A percentile compares a stretch with the other conserved stretches of the same genome.
phyloP scores from a whole-genome alignment of 306 rosid genomes.

The Macrotyloma uniflorum region DNA sequence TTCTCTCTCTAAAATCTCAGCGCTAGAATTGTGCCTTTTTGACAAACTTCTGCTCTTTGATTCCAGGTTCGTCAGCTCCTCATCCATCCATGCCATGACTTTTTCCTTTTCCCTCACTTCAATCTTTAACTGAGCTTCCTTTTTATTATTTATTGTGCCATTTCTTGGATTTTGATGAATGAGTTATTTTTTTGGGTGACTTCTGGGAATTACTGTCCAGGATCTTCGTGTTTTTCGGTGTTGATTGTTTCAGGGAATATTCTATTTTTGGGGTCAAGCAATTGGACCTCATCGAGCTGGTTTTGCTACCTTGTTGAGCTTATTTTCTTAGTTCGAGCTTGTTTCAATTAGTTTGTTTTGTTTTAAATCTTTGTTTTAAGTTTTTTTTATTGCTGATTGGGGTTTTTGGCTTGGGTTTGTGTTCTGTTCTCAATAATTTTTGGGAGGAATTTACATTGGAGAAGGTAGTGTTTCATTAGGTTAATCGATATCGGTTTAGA shows the following conservation, averaged over 20 bases:
- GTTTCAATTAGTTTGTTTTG: conserved; percentile 38
- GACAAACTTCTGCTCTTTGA: conserved; percentile 53
- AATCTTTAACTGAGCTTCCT: neutral
- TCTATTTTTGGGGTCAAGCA: conserved; percentile 27
- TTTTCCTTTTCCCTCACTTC: neutral
- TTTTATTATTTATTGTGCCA: neutral
- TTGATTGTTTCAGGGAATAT: conserved; percentile 33
- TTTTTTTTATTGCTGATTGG: conserved; percentile 14
- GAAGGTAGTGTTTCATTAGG: conserved; percentile 10
- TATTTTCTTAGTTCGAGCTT: conserved; percentile 4
- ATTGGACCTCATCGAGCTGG: conserved; percentile 41
- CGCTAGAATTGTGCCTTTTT: conserved; percentile 58
- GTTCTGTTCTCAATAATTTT: conserved; percentile 29
- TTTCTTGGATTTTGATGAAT: conserved; percentile 55
- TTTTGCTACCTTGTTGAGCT: conserved; percentile 41
- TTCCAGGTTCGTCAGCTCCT: conserved; percentile 70
- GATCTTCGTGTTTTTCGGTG: conserved; percentile 45
- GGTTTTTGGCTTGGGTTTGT: conserved; percentile 42
- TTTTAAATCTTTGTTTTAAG: conserved; percentile 29
- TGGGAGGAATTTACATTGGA: neutral
- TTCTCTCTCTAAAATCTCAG: conserved; percentile 73
- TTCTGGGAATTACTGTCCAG: conserved; percentile 39
- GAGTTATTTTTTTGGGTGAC: neutral
- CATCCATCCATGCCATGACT: conserved; percentile 58
- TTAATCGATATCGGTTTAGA: conserved; percentile 23